Evolutionary conservation across 495 filamentous ascomycete species (phyloP).

Genomic region (Lophiotrema nucula): DNA sequence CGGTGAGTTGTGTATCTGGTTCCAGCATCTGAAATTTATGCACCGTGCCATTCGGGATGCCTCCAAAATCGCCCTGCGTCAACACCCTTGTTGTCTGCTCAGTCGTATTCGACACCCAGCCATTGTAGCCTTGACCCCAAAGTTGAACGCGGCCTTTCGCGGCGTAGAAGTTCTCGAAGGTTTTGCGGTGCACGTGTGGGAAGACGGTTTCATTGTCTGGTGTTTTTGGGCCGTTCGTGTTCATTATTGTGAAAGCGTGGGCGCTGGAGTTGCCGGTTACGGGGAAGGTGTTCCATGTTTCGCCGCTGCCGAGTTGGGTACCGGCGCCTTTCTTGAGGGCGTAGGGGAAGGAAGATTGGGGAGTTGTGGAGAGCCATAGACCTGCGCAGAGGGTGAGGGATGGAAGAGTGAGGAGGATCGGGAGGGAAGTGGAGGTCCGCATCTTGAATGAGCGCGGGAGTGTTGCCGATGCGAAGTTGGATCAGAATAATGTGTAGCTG

Average conservation of each 20-base stretch:
- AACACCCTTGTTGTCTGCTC: background rate
- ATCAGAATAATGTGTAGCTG: too few species aligned
- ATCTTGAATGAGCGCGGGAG: too few species aligned
- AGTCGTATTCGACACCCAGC: background rate
- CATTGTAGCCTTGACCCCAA: too few species aligned
- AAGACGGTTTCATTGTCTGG: background rate
- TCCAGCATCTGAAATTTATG: constrained; percentile 7
- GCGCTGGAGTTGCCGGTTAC: background rate
- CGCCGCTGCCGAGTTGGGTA: too few species aligned
- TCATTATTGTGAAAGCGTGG: constrained; percentile 2
- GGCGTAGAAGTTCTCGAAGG: constrained; percentile 8
- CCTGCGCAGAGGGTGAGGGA: too few species aligned
- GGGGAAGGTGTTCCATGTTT: too few species aligned
- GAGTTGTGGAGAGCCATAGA: too few species aligned
- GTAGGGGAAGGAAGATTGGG: too few species aligned
- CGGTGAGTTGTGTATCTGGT: background rate
- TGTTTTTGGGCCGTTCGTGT: background rate
- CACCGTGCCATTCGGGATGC: background rate
- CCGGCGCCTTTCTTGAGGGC: too few species aligned
- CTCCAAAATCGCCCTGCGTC: constrained; percentile 2
- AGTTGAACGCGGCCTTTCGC: constrained; percentile 1
- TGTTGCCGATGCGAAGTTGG: too few species aligned
- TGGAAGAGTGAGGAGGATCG: too few species aligned
- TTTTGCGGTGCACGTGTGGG: constrained; percentile 3
- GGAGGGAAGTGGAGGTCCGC: too few species aligned